phyloP scores from a whole-genome alignment of 257 asterid genomes.

The Fraxinus americana region DNA sequence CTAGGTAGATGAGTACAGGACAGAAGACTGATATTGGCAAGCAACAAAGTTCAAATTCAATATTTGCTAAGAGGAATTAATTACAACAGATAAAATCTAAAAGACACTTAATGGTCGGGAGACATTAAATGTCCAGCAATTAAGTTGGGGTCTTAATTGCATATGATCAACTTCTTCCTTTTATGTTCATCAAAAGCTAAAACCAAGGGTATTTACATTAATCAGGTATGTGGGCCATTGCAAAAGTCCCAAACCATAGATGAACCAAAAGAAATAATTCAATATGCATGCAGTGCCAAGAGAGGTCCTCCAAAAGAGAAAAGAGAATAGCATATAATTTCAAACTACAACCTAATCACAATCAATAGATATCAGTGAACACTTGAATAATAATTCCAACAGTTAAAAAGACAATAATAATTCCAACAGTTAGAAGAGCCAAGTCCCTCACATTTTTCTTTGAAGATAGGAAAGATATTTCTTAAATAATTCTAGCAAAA shows the following conservation, averaged over 20 bases:
- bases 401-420: not conserved
- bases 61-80: conserved; percentile 3
- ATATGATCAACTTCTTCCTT: not conserved
- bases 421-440: not conserved
- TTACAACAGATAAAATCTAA: not conserved
- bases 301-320: not conserved
- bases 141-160: not conserved
- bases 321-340: not conserved
- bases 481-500: no score
- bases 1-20: not conserved
- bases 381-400: not conserved
- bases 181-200: not conserved
- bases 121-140: not conserved
- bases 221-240: not conserved
- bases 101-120: not conserved
- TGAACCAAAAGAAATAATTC: not conserved
- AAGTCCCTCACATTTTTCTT: no score
- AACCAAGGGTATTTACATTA: not conserved
- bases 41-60: not conserved
- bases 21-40: not conserved
- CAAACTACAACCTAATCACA: not conserved
- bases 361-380: not conserved
- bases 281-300: not conserved
- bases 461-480: no score
- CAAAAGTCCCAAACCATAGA: not conserved